Conservation (phyloP, 116 monocot species). For the Cymodocea nodosa region DNA sequence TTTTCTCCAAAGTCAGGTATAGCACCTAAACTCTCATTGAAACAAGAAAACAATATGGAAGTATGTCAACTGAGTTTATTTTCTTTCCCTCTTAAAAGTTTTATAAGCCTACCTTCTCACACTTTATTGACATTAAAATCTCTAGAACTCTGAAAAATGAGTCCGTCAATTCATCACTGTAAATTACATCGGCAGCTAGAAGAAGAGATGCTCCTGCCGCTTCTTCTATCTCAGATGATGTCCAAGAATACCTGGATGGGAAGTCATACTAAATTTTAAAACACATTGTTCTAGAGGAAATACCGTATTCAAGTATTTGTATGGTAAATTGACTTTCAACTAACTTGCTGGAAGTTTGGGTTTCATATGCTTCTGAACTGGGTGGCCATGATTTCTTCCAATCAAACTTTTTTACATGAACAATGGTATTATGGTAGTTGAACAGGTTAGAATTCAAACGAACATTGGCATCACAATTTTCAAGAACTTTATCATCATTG, state of each 20-base stretch:
- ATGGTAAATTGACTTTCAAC: not conserved
- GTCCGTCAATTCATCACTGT: slow-evolving; percentile 70
- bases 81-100: too few relatives aligned
- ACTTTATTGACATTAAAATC: slow-evolving; percentile 61
- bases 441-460: slow-evolving; percentile 35
- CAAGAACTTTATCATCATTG: slow-evolving; percentile 39
- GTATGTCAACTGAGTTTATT: too few relatives aligned
- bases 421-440: slow-evolving; percentile 21
- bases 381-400: slow-evolving; percentile 84
- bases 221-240: slow-evolving; percentile 44
- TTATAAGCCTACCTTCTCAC: slow-evolving; percentile 39
- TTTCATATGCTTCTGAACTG: slow-evolving; percentile 1
- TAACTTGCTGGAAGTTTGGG: not conserved
- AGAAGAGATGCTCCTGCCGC: slow-evolving; percentile 46
- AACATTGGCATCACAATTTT: slow-evolving; percentile 63
- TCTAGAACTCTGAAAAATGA: slow-evolving; percentile 45
- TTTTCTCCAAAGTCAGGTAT: slow-evolving; percentile 85
- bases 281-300: not conserved
- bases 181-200: slow-evolving; percentile 92
- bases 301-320: not conserved
- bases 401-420: slow-evolving; percentile 57
- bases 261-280: not conserved
- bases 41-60: not conserved
- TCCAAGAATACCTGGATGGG: slow-evolving; percentile 49
- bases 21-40: slow-evolving; percentile 33